Evolutionary conservation across 1,284 basidiomycete genomes (phyloP), one percentile per base, ranked within the genome.

Genomic region (Thelephora terrestris): DNA sequence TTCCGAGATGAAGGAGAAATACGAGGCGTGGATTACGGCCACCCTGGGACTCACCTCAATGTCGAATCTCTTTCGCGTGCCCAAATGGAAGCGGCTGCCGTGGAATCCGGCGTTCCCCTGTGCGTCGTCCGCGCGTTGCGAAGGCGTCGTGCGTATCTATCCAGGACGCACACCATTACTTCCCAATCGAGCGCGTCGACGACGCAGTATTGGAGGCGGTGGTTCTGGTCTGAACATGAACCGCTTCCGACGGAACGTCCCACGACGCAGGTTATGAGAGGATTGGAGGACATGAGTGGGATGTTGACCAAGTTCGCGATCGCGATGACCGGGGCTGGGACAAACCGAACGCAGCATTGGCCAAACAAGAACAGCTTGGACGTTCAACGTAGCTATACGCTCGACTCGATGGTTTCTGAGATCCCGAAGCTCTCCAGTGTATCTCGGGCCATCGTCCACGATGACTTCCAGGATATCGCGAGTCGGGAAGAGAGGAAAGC

Each of bases 31-130:
- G 54, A 27, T 50, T 56, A n/a, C 52, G 53, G 58, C 2, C 63
- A 65, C 21, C 63, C 61, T 38, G 67, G 71, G 27, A 71, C 73
- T 69, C 73, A 73, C 50, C 65, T 85, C 9, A 85, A 85, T 58
- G 54, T 83, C 35, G 72, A 76, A 52, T 79, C 69, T 3, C 66
- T 85, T 39, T 67, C 70, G 21, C 66, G 65, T 17, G 29, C n/a
- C n/a, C n/a, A n/a, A n/a, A n/a, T n/a, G n/a, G n/a, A n/a, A n/a
- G n/a, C n/a, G n/a, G n/a, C 81, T 3, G 77, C 81, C 1, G 66
- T 79, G 52, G 82, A 83, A 58, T 75, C 76, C 10, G 81, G 81
- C 2, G 74, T 78, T 0, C 73, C 81, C 0, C 65, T 81, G 1
- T 64, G 69, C 24, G 70, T 67, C 45, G 66, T 82, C 20, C 63